A percentile compares a stretch with the other conserved stretches of the same genome.
Evolutionary conservation across 2,329 filamentous ascomycete species (phyloP).

Genomic region (Penicillium sp.): DNA sequence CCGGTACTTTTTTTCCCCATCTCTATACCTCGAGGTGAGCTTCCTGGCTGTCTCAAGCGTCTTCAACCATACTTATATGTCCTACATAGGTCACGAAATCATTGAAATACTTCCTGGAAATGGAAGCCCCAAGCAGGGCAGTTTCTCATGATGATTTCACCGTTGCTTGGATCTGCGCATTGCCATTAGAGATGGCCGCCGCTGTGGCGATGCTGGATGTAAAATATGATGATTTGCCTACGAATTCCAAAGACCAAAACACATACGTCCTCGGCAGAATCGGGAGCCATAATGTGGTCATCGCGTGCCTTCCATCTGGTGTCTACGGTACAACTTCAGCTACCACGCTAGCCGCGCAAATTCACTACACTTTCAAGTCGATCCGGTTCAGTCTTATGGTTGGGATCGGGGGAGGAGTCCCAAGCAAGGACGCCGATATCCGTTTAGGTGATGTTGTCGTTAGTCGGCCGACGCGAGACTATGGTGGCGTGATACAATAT

Average conservation of each 20-base stretch:
- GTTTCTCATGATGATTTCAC: slow-evolving; percentile 1
- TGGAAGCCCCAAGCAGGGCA: no score
- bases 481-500: slow-evolving; percentile 21
- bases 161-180: slow-evolving; percentile 1
- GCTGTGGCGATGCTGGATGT: slow-evolving; percentile 19
- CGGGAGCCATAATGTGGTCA: slow-evolving; percentile 21
- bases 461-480: slow-evolving; percentile 19
- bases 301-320: slow-evolving; percentile 17
- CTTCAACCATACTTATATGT: no score
- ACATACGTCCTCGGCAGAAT: slow-evolving; percentile 19
- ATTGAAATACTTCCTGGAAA: no score
- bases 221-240: slow-evolving; percentile 15
- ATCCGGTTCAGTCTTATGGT: slow-evolving; percentile 23
- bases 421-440: slow-evolving; percentile 17
- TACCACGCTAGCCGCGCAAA: slow-evolving; percentile 18
- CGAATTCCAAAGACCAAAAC: slow-evolving; percentile 15
- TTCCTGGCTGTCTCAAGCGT: no score
- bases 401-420: slow-evolving; percentile 25
- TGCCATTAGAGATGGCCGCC: slow-evolving; percentile 2
- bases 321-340: slow-evolving; percentile 18
- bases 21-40: no score
- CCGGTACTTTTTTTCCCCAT: no score
- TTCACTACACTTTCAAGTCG: slow-evolving; percentile 19
- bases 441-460: slow-evolving; percentile 25
- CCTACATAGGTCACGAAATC: no score